Evolutionary conservation across 2,329 filamentous ascomycete species (phyloP), one percentile per base, ranked within the genome.

Genomic region (Fusarium mexicanum): DNA sequence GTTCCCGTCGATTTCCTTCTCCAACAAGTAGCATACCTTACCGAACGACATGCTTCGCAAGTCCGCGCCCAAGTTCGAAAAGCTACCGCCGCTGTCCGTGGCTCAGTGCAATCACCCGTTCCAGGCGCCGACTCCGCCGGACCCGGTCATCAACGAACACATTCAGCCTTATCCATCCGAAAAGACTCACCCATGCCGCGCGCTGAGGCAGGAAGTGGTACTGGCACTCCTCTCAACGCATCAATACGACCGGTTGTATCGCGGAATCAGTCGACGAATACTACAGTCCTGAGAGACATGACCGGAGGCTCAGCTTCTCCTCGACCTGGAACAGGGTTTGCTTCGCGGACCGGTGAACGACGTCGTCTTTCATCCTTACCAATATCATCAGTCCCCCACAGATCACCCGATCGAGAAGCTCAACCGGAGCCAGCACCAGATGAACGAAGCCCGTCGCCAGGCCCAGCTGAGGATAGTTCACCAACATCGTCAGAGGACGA

Each of bases 1-100:
- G 96, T 98, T 26, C 92, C 94, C 33, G 90, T 97, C 66, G 89
- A 94, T 46, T 98, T 98, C 79, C 88, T 99, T 38, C 89, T 98
- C 22, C 94, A 98, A 80, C 95, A 99, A 83, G 95, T 95, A 72
- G 95, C 94, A 82, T 98, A 95, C 89, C 89, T 98, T 11, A 98
- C 96, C 79, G 95, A 98, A 81, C 89, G 94, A 59, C 94, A 98
- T 84, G 89, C 97, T 35, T 93, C 94, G 2, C 94, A 98, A 81
- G 94, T 98, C 54, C 91, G 94, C 75, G 95, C 93, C 26, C 95
- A 98, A 84, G 94, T 98, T 86, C 91, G 93, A 71, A 96, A 92
- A 80, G 90, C 92, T 48, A 90, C 89, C 6, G 88, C 87, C 12
- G 86, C 87, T 7, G 87, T 86, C 29, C 87, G 88, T 60, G 88